Evolutionary conservation across 768 basidiomycete species (phyloP), one percentile per base, ranked within the genome.

Genomic region (Tricholoma matsutake): DNA sequence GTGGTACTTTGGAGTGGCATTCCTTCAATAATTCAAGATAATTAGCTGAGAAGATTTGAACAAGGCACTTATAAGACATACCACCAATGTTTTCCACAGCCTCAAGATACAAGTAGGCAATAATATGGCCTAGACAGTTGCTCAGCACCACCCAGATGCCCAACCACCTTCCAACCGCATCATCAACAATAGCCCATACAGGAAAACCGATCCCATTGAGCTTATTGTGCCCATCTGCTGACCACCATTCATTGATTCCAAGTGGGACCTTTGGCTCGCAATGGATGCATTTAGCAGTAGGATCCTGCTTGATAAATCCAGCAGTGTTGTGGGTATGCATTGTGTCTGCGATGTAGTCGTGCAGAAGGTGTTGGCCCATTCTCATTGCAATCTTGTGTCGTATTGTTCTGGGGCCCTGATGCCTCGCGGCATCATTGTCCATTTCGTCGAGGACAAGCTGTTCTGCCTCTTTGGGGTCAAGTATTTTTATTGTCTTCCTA

Each of bases 131-230:
- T 25, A 25, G 22, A 25, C 22, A 3, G 3, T 25, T 25, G 22
- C 22, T 25, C 22, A 3, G 58, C 3, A 58, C 61, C 32, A 64
- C 55, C 51, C 57, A 58, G 10, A 34, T 53, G 29, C 16, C 53
- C 4, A 64, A 37, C 61, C 63, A 64, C 4, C 28, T 11, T 10
- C 35, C 25, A 1, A 41, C 57, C 0, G 51, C 58, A 45, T 64
- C 54, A 52, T 64, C 61, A 0, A 61, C 58, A 34, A 64, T n/a
- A 5, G 32, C 58, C 66, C 69, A 79, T 20, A 79, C 65, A 0
- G 75, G 72, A 61, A 79, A 79, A 0, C 78, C 79, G 28, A 78
- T 77, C 8, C 63, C 61, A 51, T 71, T 65, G 0, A 81, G 67
- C 57, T 80, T 81, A 56, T 78, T 73, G 52, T 80, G 79, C 0